Evolutionary conservation across 1,284 basidiomycete species (phyloP), one percentile per base, ranked within the genome.

Genomic region (Puccinia triticina): DNA sequence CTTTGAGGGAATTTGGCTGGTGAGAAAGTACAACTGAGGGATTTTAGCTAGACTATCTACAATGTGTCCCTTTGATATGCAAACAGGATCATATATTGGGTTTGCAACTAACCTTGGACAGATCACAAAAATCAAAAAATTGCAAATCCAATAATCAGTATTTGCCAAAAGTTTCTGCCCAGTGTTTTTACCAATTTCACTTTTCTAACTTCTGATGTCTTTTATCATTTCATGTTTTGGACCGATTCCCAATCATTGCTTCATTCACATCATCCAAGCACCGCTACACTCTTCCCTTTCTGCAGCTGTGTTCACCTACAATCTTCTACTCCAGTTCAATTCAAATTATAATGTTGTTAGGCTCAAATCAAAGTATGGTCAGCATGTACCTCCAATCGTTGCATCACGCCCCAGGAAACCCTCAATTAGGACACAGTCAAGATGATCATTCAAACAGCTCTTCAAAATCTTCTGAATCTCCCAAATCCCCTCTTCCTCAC

Each of bases 51-150:
- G n/a, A n/a, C n/a, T n/a, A 46, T 46, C 14, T 55, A 55, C 4
- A 21, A 12, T n/a, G n/a, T n/a, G n/a, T n/a, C n/a, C n/a, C n/a
- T n/a, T n/a, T n/a, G n/a, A n/a, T n/a, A n/a, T n/a, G n/a, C n/a
- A n/a, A n/a, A n/a, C n/a, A n/a, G n/a, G n/a, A n/a, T n/a, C n/a
- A n/a, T n/a, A n/a, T n/a, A 55, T 55, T 55, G 53, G 10, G 53
- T 55, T 55, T 55, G 53, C 53, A 55, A 55, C 53, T 55, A 55
- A 55, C 53, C 53, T 55, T 55, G 53, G 53, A 55, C 53, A 55
- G 53, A 55, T 55, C 53, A 12, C 11, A 55, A 55, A 55, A 55
- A 55, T 12, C 23, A 8, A 55, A 55, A 55, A 12, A 12, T 55
- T 55, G 53, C 23, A 55, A 55, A 12, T 55, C 11, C 11, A 55